A percentile compares a stretch with the other conserved stretches of the same genome.
phyloP scores from a whole-genome alignment of 2,329 filamentous ascomycete genomes.

The Fusarium sp. region DNA sequence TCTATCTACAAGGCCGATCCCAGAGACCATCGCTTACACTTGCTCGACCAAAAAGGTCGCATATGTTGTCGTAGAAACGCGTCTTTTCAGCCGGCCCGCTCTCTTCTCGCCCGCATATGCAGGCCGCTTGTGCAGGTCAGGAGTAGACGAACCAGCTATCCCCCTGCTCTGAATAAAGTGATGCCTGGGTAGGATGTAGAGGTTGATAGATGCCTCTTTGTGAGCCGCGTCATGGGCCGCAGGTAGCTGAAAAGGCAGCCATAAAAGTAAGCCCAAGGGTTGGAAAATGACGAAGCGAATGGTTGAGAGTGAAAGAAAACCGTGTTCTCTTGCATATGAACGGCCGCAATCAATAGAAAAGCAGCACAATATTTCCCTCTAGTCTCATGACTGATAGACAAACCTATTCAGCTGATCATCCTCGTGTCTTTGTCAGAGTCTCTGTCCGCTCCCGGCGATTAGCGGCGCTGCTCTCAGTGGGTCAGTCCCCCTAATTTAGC shows the following conservation, averaged over 20 bases:
- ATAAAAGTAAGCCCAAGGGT: background rate
- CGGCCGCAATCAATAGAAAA: conserved; percentile 5
- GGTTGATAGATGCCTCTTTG: background rate
- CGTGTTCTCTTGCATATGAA: background rate
- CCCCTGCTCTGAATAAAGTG: background rate
- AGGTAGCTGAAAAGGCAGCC: background rate
- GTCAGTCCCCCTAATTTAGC: conserved; percentile 14
- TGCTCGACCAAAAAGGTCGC: background rate
- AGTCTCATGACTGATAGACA: background rate
- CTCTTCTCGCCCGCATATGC: background rate
- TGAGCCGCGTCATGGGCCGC: background rate
- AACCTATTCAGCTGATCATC: conserved; percentile 29
- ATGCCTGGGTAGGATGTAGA: background rate
- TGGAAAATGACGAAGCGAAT: background rate
- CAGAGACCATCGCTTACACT: background rate
- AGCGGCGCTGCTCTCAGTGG: background rate
- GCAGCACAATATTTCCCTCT: background rate
- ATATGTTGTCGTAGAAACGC: background rate
- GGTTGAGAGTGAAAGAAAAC: background rate
- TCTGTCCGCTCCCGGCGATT: conserved; percentile 1
- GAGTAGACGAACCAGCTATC: background rate
- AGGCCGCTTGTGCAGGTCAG: background rate
- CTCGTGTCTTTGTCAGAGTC: background rate
- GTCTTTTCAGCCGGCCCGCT: background rate
- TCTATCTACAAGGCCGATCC: background rate